Evolutionary conservation across 2,329 filamentous ascomycete species (phyloP).

Genomic region (Diaporthe sp.): DNA sequence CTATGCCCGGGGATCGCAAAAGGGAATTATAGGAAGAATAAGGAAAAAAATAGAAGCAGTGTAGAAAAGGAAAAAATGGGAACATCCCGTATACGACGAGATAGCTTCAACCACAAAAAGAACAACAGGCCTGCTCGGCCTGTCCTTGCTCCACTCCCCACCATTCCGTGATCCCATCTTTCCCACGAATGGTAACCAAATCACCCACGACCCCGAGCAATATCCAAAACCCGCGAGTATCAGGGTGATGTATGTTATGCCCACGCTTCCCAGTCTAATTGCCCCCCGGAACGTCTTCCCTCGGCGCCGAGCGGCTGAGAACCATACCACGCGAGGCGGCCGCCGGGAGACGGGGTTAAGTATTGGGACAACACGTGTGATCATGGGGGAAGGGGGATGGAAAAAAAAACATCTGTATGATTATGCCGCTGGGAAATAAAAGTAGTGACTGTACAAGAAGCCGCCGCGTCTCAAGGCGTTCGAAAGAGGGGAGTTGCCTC

Average conservation of each 20-base stretch:
- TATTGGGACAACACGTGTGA: neutral
- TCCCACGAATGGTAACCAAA: neutral
- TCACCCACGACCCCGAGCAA: neutral
- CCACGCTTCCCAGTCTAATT: neutral
- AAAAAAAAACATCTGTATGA: neutral
- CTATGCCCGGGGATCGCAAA: slow-evolving; percentile 15
- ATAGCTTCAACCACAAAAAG: neutral
- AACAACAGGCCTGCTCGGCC: slow-evolving; percentile 9
- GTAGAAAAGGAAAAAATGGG: neutral
- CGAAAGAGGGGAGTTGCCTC: neutral
- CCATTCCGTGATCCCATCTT: slow-evolving; percentile 13
- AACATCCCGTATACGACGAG: neutral
- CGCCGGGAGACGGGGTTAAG: neutral
- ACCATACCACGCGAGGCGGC: neutral
- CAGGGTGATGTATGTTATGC: slow-evolving; percentile 14
- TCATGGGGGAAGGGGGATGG: neutral
- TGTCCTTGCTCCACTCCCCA: neutral
- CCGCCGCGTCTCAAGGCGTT: slow-evolving; percentile 22
- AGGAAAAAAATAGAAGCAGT: slow-evolving; percentile 9
- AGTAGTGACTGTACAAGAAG: slow-evolving; percentile 35
- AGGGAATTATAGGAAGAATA: neutral
- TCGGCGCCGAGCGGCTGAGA: neutral
- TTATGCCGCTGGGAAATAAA: slow-evolving; percentile 24
- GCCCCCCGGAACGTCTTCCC: neutral
- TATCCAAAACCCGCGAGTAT: slow-evolving; percentile 25